Base-by-base conservation (phyloP, 108 stramenopile species). In the Fistulifera pelliculosa region DNA sequence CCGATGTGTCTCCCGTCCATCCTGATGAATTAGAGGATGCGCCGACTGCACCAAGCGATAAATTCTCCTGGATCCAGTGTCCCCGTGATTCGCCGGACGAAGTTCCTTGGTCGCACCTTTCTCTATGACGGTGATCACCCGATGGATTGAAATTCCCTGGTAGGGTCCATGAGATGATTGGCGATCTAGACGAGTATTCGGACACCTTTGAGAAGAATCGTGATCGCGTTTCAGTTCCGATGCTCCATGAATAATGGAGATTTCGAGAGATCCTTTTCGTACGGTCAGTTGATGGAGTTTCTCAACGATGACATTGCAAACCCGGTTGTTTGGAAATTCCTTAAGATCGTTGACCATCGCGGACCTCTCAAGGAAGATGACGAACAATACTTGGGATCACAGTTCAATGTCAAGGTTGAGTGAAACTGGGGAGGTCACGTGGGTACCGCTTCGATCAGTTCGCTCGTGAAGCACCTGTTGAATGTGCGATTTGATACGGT, bases 381-480 rank as follows among this genome's bases (percentile, higher is more conserved):
- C 41, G 14, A 19, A 35, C 16, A 51, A 11, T 60, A 56, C 47
- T 3, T 35, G 13, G 59, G 49, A 39, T 58, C 57, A 4, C 15
- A 10, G 22, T 58, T 11, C 44, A 58, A 58, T 22, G 44, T 62
- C 18, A 14, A 14, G 22, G 61, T 62, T 13, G 18, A 52, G 2
- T 64, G 54, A 55, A 16, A 64, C 5, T 38, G 62, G 62, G 45
- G 54, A 64, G 62, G 19, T 48, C 18, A 47, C 54, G 2, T 55
- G 35, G 28, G 54, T 55, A 21, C 62, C 62, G 15, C 61, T 64
- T 23, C 12, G 47, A 16, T 13, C n/a, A 24, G 22, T 25, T 21
- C 7, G n/a, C 50, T 21, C 2, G 22, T 4, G 31, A 35, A 8
- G 31, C 31, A 35, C 31, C 31, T 3, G 31, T 35, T 8, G 31